A percentile compares a stretch with the other conserved stretches of the same genome.
Evolutionary conservation across 495 filamentous ascomycete species (phyloP).

Genomic region (Lasiosphaeriaceae sp.): DNA sequence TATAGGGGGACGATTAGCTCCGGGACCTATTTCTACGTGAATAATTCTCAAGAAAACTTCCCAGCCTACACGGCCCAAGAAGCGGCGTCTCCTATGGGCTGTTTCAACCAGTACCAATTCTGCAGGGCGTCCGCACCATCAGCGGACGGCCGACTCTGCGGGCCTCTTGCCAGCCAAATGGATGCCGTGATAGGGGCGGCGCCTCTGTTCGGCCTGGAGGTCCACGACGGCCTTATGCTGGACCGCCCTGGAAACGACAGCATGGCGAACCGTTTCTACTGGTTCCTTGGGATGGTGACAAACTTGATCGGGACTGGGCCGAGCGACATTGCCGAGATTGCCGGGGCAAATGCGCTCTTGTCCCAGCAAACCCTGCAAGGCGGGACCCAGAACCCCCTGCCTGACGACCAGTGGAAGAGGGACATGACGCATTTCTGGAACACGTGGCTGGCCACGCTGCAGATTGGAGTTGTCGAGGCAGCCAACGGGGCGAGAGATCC

Average conservation of each 20-base stretch:
- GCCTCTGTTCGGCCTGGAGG: not conserved
- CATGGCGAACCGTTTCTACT: not conserved
- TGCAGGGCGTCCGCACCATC: no score
- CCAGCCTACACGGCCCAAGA: not conserved
- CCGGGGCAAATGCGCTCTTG: not conserved
- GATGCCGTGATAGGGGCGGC: not conserved
- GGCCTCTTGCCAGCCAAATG: not conserved
- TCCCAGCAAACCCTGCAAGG: not conserved
- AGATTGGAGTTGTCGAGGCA: not conserved
- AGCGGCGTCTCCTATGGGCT: slow-evolving; percentile 6
- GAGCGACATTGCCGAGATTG: not conserved
- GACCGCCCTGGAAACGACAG: not conserved
- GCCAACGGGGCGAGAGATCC: not conserved
- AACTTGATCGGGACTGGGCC: no score
- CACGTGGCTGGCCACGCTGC: not conserved
- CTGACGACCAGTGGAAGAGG: slow-evolving; percentile 7
- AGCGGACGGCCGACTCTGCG: not conserved
- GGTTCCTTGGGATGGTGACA: not conserved
- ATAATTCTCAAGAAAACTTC: not conserved
- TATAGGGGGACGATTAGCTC: not conserved
- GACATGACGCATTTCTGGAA: slow-evolving; percentile 3
- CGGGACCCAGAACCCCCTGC: not conserved
- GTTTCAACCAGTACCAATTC: slow-evolving; percentile 5
- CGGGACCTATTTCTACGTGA: not conserved
- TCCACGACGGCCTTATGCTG: not conserved